Conservation (phyloP, 768 basidiomycete species). For the Russula abietina region DNA sequence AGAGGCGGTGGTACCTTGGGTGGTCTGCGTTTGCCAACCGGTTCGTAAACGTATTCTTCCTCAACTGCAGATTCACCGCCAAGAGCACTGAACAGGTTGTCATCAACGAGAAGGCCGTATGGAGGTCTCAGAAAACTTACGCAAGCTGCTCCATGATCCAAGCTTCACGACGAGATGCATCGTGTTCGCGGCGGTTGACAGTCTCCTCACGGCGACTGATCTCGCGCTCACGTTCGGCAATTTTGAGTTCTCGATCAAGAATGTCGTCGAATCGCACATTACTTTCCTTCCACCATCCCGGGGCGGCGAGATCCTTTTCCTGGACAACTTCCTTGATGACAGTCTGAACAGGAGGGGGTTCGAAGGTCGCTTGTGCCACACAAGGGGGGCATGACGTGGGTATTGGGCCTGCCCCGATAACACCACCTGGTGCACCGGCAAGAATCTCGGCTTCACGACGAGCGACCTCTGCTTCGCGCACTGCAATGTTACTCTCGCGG, state of each 20-base stretch:
- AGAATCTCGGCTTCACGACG: slow-evolving; percentile 83
- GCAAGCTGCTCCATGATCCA: slow-evolving; percentile 94
- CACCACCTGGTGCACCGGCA: slow-evolving; percentile 76
- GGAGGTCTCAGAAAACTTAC: slow-evolving; percentile 40
- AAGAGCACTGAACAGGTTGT: slow-evolving; percentile 43
- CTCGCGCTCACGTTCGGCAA: slow-evolving; percentile 80
- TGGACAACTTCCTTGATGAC: slow-evolving; percentile 85
- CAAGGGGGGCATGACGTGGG: slow-evolving; percentile 50
- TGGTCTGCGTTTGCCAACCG: slow-evolving; percentile 59
- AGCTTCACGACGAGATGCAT: slow-evolving; percentile 76
- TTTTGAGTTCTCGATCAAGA: slow-evolving; percentile 78
- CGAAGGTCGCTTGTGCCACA: slow-evolving; percentile 51
- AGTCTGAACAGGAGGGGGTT: slow-evolving; percentile 56
- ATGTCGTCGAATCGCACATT: slow-evolving; percentile 72
- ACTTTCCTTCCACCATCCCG: slow-evolving; percentile 70
- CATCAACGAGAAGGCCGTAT: slow-evolving; percentile 5
- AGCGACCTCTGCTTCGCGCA: slow-evolving; percentile 83
- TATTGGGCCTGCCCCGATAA: slow-evolving; percentile 49
- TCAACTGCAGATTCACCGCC: slow-evolving; percentile 69
- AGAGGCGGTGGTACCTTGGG: slow-evolving; percentile 83
- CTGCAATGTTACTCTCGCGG: slow-evolving; percentile 72
- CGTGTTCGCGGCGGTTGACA: slow-evolving; percentile 80
- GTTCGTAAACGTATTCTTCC: slow-evolving; percentile 79
- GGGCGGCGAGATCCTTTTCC: slow-evolving; percentile 70
- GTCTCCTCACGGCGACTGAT: slow-evolving; percentile 81